phyloP scores from a whole-genome alignment of 441 rosid species.

The Erysimum cheiri region DNA sequence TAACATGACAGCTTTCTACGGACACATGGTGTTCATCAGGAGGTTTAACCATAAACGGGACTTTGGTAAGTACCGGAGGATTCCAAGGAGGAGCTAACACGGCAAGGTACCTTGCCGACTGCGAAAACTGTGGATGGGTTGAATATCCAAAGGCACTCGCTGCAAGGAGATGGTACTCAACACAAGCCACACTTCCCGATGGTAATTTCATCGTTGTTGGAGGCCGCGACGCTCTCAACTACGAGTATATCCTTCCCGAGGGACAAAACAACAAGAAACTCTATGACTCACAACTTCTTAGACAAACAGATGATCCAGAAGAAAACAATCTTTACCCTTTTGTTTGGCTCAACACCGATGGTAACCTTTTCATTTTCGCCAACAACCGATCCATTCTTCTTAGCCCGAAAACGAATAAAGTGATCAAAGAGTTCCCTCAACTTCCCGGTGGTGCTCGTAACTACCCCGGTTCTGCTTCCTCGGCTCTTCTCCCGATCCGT shows the following conservation, averaged over 20 bases:
- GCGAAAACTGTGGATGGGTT: conserved; percentile 51
- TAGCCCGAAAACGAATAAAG: conserved; percentile 49
- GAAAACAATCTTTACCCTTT: conserved; percentile 78
- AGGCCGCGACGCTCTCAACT: conserved; percentile 61
- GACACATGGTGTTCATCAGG: conserved; percentile 81
- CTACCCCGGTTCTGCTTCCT: conserved; percentile 68
- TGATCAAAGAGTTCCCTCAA: conserved; percentile 54
- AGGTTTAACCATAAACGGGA: conserved; percentile 52
- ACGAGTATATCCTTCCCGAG: conserved; percentile 52
- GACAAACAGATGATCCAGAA: conserved; percentile 52
- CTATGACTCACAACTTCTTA: conserved; percentile 51
- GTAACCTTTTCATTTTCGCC: conserved; percentile 64
- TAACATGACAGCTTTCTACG: conserved; percentile 35
- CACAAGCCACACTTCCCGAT: conserved; percentile 61
- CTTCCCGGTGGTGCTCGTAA: conserved; percentile 60
- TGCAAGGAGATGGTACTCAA: conserved; percentile 65
- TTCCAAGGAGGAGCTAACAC: conserved; percentile 57
- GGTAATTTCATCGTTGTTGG: conserved; percentile 59
- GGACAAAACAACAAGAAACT: conserved; percentile 43
- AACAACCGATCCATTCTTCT: conserved; percentile 67
- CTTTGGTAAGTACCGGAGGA: conserved; percentile 65
- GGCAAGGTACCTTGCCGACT: conserved; percentile 50
- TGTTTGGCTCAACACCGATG: conserved; percentile 59
- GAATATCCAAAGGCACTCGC: conserved; percentile 51
- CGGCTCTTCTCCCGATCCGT: conserved; percentile 61